Evolutionary conservation across 208 protist species (phyloP), one percentile per base, ranked within the genome.

Genomic region (Leishmania turanica): DNA sequence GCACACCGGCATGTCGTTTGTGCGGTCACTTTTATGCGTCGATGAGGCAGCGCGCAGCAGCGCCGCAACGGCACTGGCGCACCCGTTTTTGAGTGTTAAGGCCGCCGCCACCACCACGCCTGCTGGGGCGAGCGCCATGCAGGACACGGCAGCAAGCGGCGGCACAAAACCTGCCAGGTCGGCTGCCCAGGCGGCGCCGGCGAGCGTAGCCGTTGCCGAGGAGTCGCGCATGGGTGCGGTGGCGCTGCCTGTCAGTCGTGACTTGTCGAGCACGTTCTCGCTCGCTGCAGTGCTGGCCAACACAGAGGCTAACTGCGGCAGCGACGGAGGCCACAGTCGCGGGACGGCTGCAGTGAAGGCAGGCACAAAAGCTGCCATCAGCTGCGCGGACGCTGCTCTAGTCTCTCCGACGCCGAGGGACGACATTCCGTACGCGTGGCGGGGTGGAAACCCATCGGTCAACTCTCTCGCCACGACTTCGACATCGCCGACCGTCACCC

Each of bases 21-120:
- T 97, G 37, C 73, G 78, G 17, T 72, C 76, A 37, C 85, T 97
- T 58, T 77, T 97, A 51, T 75, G 72, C 31, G 85, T 92, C n/a
- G 77, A 90, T 65, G 89, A 90, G 45, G 66, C 54, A 2, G 71
- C n/a, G 40, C 91, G 94, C n/a, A 75, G 90, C 60, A 87, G 89
- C 1, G 89, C 89, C 6, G 37, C 82, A 0, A 84, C 90, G 60
- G 91, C 91, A 0, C 77, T 93, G 79, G 27, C 72, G n/a, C 94
- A 97, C 78, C 84, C 90, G 1, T 97, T 96, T 47, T 77, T 96
- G 49, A 13, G 42, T 31, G 45, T 19, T 31, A 21, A 1, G 21
- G 45, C 45, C 45, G 11, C 8, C 27, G 69, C 69, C 37, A 6
- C 42, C 69, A 31, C 42, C 69, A 31, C 45, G 24, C 21, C 69